Conservation (phyloP, 2,329 filamentous ascomycete genomes). For the Botrytis cinerea region DNA sequence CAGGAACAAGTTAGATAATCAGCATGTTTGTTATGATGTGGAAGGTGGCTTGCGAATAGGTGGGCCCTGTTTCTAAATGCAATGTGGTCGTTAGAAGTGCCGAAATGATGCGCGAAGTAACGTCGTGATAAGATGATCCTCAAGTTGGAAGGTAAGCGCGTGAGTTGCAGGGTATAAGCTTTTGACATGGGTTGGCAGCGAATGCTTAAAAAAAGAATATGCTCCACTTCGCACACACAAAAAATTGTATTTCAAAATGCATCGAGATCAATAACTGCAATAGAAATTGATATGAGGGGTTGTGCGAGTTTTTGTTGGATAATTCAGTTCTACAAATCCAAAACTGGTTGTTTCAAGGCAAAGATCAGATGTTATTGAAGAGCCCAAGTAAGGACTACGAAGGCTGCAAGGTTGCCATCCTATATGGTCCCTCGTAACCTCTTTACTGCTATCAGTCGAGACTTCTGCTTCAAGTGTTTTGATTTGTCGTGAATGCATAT, state of each 20-base stretch:
- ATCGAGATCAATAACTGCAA: constrained; percentile 6
- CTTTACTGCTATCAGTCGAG: neutral
- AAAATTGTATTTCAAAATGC: neutral
- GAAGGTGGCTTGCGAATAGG: neutral
- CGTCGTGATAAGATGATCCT: neutral
- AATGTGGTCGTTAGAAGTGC: neutral
- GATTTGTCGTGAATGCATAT: neutral
- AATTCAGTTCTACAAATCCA: neutral
- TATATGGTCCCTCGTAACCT: neutral
- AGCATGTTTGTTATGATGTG: neutral
- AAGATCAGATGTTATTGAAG: neutral
- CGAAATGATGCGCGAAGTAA: neutral
- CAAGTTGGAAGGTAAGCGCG: constrained; percentile 13
- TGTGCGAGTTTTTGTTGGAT: neutral
- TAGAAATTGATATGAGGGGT: neutral
- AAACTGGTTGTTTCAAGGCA: neutral
- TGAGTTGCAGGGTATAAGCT: neutral
- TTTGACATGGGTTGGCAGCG: neutral
- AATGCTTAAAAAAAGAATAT: neutral
- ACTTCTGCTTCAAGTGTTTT: neutral
- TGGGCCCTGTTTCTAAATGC: neutral
- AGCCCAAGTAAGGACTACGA: neutral
- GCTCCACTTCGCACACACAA: neutral
- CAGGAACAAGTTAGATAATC: constrained; percentile 2
- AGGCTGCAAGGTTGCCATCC: neutral